Evolutionary conservation across 2,329 filamentous ascomycete genomes (phyloP), one percentile per base, ranked within the genome.

Genomic region (Stemphylium vesicarium): DNA sequence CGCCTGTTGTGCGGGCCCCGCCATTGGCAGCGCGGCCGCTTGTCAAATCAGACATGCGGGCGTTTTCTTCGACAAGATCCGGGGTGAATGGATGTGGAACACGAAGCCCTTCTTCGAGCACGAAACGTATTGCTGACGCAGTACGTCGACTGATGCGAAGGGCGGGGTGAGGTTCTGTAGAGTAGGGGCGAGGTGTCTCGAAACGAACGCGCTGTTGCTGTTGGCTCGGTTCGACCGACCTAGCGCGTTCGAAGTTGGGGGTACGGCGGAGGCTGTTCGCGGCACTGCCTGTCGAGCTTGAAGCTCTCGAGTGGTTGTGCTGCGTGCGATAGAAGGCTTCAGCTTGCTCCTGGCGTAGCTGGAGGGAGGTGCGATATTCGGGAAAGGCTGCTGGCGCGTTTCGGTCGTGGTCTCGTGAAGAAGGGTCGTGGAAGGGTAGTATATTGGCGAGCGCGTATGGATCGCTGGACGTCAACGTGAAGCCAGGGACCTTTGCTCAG

Each of bases 71-170:
- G 57, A 88, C 84, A 65, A 88, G 79, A 76, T 96, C 92, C 20
- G 90, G 84, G 8, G 92, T 96, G 77, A 98, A 96, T 43, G 86
- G 81, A 63, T 92, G 85, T 2, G 94, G 92, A 41, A 88, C 85
- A 64, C 93, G 89, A 64, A 98, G 84, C 33, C 91, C 92, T 80
- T 96, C 92, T 80, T 98, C 93, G 53, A 98, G 85, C 33, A 92
- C 87, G 81, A 90, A 98, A 67, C 96, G 88, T 73, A 99, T 93
- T 33, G 95, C 94, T 75, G 90, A 91, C 62, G 91, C 90, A 41
- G 92, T 96, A 62, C 90, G 87, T 66, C 86, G 88, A 42, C 92
- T 96, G 75, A 97, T 88, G 69, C 86, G 87, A 68, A 75, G 84
- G 75, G 84, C 84, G 74, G 78, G 84, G 78, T 73, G 84, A 71